Evolutionary conservation across 73 alveolate species (phyloP).

Genomic region (Blepharisma stoltei): DNA sequence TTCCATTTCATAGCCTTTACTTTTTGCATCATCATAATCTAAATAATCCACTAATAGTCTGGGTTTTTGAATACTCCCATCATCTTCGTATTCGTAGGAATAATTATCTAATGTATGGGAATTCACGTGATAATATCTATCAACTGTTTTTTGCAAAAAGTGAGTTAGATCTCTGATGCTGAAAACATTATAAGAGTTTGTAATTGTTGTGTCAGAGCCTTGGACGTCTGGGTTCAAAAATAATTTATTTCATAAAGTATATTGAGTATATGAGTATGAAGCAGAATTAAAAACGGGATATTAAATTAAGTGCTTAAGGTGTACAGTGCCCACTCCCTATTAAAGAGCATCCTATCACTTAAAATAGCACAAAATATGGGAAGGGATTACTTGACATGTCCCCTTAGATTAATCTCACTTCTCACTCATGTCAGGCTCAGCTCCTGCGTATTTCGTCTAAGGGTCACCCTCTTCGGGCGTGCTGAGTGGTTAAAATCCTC

Average conservation of each 20-base stretch:
- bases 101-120: conserved; percentile 15
- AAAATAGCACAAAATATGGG: no score
- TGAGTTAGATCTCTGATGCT: neutral
- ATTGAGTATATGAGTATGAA: conserved; percentile 15
- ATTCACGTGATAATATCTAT: neutral
- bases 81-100: neutral
- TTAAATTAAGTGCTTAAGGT: no score
- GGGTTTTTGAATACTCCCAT: neutral
- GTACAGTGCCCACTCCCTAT: no score
- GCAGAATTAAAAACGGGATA: neutral
- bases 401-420: no score
- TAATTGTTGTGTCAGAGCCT: conserved; percentile 15
- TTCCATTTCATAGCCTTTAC: neutral
- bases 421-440: no score
- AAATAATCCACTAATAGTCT: conserved; percentile 4
- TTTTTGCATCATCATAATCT: conserved; percentile 16
- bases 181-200: conserved; percentile 14
- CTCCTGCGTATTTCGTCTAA: no score
- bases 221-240: conserved; percentile 3
- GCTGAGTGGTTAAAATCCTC: no score
- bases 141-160: conserved; percentile 16
- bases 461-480: no score
- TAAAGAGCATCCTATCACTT: no score
- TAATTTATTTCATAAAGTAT: neutral
- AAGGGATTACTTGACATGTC: no score